Evolutionary conservation across 495 filamentous ascomycete species (phyloP).

Genomic region (Lophium mytilinum): DNA sequence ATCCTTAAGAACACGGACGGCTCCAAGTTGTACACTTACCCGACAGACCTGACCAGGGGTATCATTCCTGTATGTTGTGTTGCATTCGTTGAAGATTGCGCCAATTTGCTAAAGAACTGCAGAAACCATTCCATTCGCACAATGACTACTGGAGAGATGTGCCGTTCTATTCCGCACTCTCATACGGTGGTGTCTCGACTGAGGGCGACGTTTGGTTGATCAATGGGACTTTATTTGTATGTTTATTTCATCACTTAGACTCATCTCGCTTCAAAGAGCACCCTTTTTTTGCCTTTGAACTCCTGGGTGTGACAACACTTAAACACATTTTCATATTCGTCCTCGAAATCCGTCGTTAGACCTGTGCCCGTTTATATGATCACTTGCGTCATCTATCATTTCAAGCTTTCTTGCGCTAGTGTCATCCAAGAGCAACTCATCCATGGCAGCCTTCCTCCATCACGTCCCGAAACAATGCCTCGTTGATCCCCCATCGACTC

Average conservation of each 20-base stretch:
- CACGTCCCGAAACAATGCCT: no score
- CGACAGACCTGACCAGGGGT: conserved; percentile 33
- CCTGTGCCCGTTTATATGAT: neutral
- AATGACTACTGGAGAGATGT: conserved; percentile 39
- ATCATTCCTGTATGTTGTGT: conserved; percentile 28
- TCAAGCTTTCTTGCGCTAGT: neutral
- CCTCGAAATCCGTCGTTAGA: neutral
- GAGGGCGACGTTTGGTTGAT: conserved; percentile 38
- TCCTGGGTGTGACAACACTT: no score
- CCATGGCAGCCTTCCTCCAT: neutral
- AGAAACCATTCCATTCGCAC: conserved; percentile 36
- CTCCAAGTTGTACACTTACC: conserved; percentile 31
- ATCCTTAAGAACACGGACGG: conserved; percentile 30
- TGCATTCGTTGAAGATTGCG: neutral
- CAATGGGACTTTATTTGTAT: conserved; percentile 34
- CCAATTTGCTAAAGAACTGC: neutral
- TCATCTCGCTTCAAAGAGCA: no score
- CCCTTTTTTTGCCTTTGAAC: neutral
- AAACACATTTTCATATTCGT: neutral
- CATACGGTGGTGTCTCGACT: conserved; percentile 29
- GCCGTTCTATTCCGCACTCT: conserved; percentile 32
- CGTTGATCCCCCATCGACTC: no score
- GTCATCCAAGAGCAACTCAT: neutral
- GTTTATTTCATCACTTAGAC: neutral
- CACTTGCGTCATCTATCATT: neutral